A percentile compares a stretch with the other conserved stretches of the same genome.
Evolutionary conservation across 495 filamentous ascomycete species (phyloP).

Genomic region (Hypoxylon subgilvum): DNA sequence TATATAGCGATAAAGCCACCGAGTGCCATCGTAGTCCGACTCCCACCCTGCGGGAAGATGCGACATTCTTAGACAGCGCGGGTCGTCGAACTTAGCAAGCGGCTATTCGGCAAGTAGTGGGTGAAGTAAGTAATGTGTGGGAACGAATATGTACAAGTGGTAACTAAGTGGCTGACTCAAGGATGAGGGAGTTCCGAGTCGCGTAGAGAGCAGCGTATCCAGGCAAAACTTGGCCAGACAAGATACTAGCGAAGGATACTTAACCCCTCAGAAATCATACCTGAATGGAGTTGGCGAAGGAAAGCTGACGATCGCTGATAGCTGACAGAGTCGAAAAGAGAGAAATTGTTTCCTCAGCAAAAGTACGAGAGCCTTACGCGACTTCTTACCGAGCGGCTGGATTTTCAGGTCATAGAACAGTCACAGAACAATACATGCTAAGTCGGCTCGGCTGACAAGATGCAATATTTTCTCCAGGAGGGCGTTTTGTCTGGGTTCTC

Average conservation of each 20-base stretch:
- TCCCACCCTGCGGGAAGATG: constrained; percentile 58
- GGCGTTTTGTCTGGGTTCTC: constrained; percentile 3
- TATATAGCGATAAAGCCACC: constrained; percentile 57
- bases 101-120: neutral
- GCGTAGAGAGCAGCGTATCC: neutral
- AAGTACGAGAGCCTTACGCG: constrained; percentile 11
- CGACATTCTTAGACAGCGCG: constrained; percentile 35
- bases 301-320: neutral
- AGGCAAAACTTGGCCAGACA: neutral
- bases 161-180: neutral
- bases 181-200: neutral
- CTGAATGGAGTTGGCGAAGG: neutral
- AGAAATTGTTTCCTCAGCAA: neutral
- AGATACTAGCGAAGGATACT: neutral
- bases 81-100: neutral
- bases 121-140: neutral
- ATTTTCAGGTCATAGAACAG: constrained; percentile 6
- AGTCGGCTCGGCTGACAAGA: too few species aligned
- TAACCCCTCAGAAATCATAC: neutral
- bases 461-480: constrained; percentile 5
- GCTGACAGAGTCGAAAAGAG: neutral
- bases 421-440: too few species aligned
- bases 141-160: neutral
- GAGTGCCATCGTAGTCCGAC: constrained; percentile 54
- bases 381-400: constrained; percentile 16